These are phyloP conservation scores for Fusarium dimerum DNA, from an alignment of 2,329 filamentous ascomycete genomes.

Conservation along the genomic window DNA sequence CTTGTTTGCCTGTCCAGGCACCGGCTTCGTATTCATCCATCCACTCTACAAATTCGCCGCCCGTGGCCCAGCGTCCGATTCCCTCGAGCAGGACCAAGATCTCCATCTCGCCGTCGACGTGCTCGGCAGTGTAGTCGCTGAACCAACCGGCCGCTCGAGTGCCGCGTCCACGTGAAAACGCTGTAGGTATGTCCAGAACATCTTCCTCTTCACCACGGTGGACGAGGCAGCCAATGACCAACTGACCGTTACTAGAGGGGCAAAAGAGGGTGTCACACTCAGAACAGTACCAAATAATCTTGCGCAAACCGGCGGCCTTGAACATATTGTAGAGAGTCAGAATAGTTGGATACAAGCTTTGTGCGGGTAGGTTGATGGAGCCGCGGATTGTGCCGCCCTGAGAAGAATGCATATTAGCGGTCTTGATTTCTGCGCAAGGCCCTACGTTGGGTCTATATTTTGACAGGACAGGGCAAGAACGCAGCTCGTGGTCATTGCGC, in stretches of 20 bases:
- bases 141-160: constrained; percentile 57
- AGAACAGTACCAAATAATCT: constrained; percentile 53
- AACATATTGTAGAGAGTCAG: constrained; percentile 44
- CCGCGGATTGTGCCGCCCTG: constrained; percentile 58
- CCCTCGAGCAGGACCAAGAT: constrained; percentile 53
- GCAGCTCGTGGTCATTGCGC: constrained; percentile 40
- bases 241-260: too few relatives aligned
- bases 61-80: constrained; percentile 56
- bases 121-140: constrained; percentile 48
- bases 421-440: neutral
- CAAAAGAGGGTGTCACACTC: constrained; percentile 16
- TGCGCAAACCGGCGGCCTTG: constrained; percentile 40
- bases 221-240: too few relatives aligned
- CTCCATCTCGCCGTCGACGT: constrained; percentile 42
- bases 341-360: constrained; percentile 45
- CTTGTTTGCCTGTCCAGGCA: constrained; percentile 30
- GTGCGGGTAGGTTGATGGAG: constrained; percentile 54
- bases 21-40: constrained; percentile 49
- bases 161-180: constrained; percentile 55
- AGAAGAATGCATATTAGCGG: neutral
- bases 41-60: constrained; percentile 45
- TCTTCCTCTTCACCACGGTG: neutral
- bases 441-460: too few relatives aligned
- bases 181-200: constrained; percentile 33
- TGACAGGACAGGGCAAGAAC: too few relatives aligned